Base-by-base conservation (phyloP, 441 rosid species). In the Pelargonium australe region DNA sequence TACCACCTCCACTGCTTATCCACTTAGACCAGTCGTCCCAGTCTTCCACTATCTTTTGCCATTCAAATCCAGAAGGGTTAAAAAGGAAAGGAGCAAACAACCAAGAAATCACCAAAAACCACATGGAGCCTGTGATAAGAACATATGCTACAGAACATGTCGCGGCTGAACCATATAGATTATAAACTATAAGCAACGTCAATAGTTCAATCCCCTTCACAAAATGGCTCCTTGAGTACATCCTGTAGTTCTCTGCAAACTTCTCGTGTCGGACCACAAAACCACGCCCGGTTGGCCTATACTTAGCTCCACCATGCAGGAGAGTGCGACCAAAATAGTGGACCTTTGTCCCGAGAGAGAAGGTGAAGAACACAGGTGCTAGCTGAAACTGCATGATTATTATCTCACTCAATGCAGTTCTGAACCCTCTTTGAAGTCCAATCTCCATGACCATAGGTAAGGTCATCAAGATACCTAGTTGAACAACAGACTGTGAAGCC, bases 361-460 rank as follows among this genome's bases (percentile, higher is more conserved):
- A 94, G 44, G 98, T 94, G 75, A 94, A 94, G 85, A 94, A 94
- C 58, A 94, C 91, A 16, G 97, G 75, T 31, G 91, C 90, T 68
- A 91, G 86, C 85, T 94, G 98, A 69, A 94, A 90, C 81, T 94
- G 93, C 98, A 94, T 94, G 80, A 89, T 86, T 58, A 91, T 78
- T 68, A 94, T 40, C 67, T 94, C 98, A 47, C 91, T 81, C 55
- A 91, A 47, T 14, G 98, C 98, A 68, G 89, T 89, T 82, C 92
- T 83, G 77, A 91, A 94, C 62, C 98, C 97, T 84, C 92, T 88
- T 77, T 94, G 95, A 11, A 94, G 85, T 70, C 97, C 98, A 68
- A 94, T 87, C 83, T 91, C 98, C 98, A 94, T 94, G 76, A 94
- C 78, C 98, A 94, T 91, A 51, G 98, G 98, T 66, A 91, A 76